Percentiles rank a stretch among this genome's conserved stretches.
phyloP scores from a whole-genome alignment of 257 asterid genomes.

The Phtheirospermum japonicum region DNA sequence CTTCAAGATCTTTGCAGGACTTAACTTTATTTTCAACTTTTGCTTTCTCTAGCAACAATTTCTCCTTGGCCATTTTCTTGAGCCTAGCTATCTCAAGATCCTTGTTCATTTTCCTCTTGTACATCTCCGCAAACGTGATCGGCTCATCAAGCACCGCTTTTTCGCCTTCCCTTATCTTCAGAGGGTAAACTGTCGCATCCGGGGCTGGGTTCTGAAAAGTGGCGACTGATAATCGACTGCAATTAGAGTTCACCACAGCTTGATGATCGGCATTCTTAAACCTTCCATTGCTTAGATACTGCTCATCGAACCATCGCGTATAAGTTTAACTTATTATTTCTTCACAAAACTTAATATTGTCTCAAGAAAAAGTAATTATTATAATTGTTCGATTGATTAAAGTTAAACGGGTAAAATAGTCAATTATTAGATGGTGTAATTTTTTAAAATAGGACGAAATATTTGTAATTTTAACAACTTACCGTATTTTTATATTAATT shows the following conservation, averaged over 20 bases:
- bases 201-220: constrained; percentile 84
- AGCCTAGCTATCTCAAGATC: constrained; percentile 65
- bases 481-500: too few species aligned
- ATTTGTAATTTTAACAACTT: too few species aligned
- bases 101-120: constrained; percentile 74
- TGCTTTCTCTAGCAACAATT: constrained; percentile 30
- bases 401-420: too few species aligned
- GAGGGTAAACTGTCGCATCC: constrained; percentile 65
- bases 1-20: constrained; percentile 31
- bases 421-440: too few species aligned
- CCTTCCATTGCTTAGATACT: constrained; percentile 92
- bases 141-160: constrained; percentile 50
- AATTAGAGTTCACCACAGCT: constrained; percentile 75
- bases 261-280: constrained; percentile 95
- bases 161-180: constrained; percentile 55
- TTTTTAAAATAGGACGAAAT: too few species aligned
- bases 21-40: constrained; percentile 28
- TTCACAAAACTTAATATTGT: too few species aligned
- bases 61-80: constrained; percentile 57
- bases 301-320: too few species aligned
- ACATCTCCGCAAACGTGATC: constrained; percentile 67
- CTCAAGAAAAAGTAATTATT: too few species aligned
- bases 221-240: constrained; percentile 73
- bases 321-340: too few species aligned
- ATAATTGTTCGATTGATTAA: too few species aligned